Evolutionary conservation across 768 basidiomycete genomes (phyloP), one percentile per base, ranked within the genome.

Genomic region (Suillus variegatus): DNA sequence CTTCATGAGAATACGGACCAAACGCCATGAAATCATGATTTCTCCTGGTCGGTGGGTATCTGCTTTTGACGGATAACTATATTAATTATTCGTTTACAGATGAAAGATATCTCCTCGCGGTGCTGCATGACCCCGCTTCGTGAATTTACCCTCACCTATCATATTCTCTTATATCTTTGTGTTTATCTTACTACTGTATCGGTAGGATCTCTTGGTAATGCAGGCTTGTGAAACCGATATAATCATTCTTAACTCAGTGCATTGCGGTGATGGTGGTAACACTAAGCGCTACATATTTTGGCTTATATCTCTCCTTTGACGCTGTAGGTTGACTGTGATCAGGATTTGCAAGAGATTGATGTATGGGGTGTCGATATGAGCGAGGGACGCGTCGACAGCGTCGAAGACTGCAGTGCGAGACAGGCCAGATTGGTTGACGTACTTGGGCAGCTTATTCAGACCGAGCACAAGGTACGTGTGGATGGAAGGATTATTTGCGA

Each of bases 21-120:
- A 87, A 74, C 85, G 91, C 61, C 95, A 97, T 75, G 95, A 97
- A 73, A 81, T 97, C 64, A 92, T 97, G 90, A 95, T 97, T 66
- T 93, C 95, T 3, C 95, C 95, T 64, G 92, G 95, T 94, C 62
- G 36, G 89, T 79, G 60, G 52, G 28, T 41, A 28, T 43, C 16
- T n/a, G 4, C 22, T 7, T 60, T 49, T 13, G 9, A 51, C 4
- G 58, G 47, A 41, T 20, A 28, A 22, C 4, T 44, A 6, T n/a
- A 10, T 51, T 65, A 54, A 69, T 22, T 0, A 8, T n/a, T 9
- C 47, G 40, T 28, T 36, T 10, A 1, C 65, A 94, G 94, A 94
- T 72, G 89, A 91, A 63, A 84, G 86, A 70, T 95, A 90, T 79
- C 78, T 95, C 20, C 82, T 95, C 36, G 93, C 93, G 3, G 90